These are phyloP conservation scores for Geotrichum restrictum DNA, from an alignment of 1,139 yeast genomes.

Conservation along the genomic window DNA sequence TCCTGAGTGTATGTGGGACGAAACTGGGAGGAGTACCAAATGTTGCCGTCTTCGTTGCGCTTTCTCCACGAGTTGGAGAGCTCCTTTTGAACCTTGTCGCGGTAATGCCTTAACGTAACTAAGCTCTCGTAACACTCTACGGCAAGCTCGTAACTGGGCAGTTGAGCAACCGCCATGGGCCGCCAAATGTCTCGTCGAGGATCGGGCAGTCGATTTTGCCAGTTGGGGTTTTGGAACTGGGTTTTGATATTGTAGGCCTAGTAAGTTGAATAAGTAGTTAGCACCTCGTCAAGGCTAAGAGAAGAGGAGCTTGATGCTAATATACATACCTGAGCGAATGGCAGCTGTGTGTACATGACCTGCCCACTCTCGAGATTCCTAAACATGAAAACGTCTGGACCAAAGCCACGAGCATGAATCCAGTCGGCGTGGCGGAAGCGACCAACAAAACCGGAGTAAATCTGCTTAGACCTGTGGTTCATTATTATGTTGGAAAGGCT, in stretches of 20 bases:
- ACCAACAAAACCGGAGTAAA: slow-evolving; percentile 24
- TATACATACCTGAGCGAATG: slow-evolving; percentile 41
- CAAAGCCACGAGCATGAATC: slow-evolving; percentile 54
- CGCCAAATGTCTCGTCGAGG: slow-evolving; percentile 85
- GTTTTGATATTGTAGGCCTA: slow-evolving; percentile 61
- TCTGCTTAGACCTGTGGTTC: slow-evolving; percentile 18
- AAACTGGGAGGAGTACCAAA: slow-evolving; percentile 78
- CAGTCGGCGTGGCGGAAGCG: slow-evolving; percentile 40
- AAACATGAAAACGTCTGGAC: slow-evolving; percentile 79
- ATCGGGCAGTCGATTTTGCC: slow-evolving; percentile 79
- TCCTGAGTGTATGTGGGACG: slow-evolving; percentile 90
- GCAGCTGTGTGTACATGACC: slow-evolving; percentile 82
- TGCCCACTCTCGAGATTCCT: slow-evolving; percentile 87
- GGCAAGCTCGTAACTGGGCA: slow-evolving; percentile 61
- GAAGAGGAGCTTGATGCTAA: neutral
- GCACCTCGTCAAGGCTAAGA: neutral
- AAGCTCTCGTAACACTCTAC: slow-evolving; percentile 71
- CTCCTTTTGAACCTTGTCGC: slow-evolving; percentile 58
- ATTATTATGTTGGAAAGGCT: slow-evolving; percentile 5
- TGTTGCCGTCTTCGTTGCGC: slow-evolving; percentile 70
- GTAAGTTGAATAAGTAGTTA: neutral
- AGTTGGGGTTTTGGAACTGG: slow-evolving; percentile 69
- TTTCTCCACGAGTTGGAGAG: slow-evolving; percentile 68
- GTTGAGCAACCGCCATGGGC: slow-evolving; percentile 79
- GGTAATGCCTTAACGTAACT: slow-evolving; percentile 64